phyloP scores from a whole-genome alignment of 75 land plant genomes.

The Chamaecyparis obtusa region DNA sequence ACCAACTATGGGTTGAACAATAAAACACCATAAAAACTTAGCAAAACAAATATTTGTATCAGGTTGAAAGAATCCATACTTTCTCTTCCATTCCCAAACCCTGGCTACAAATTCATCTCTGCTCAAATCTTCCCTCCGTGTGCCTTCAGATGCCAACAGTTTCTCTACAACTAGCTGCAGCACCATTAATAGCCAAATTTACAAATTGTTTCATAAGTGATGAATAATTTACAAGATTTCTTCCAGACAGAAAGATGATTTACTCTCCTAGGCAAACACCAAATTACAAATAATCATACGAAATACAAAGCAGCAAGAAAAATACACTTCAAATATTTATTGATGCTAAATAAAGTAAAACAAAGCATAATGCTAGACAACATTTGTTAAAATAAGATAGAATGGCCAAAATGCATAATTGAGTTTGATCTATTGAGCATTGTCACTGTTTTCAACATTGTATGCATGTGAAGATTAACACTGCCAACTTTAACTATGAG shows the following conservation, averaged over 20 bases:
- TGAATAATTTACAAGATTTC: background rate
- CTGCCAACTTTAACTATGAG: background rate
- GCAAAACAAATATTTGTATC: background rate
- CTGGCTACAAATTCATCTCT: conserved; percentile 76
- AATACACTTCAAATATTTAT: background rate
- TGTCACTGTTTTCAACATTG: background rate
- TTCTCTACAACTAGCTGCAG: conserved; percentile 93
- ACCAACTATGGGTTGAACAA: background rate
- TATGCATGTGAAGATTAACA: background rate
- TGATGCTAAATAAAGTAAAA: background rate
- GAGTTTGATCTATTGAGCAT: background rate
- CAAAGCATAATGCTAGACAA: background rate
- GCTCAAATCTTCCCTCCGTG: conserved; percentile 69
- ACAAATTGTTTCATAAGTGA: conserved; percentile 1
- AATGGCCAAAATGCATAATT: background rate
- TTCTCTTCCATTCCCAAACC: conserved; percentile 98
- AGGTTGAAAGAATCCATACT: conserved; percentile 37
- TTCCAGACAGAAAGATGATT: background rate
- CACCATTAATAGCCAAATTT: background rate
- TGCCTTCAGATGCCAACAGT: conserved; percentile 88
- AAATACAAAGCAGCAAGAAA: background rate
- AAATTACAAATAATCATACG: background rate
- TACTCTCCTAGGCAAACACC: background rate
- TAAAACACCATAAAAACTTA: background rate
- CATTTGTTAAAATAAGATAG: too few species aligned